These are phyloP conservation scores for Tylopilus orsonianus DNA, from an alignment of 1,284 basidiomycete genomes.

Conservation along the genomic window DNA sequence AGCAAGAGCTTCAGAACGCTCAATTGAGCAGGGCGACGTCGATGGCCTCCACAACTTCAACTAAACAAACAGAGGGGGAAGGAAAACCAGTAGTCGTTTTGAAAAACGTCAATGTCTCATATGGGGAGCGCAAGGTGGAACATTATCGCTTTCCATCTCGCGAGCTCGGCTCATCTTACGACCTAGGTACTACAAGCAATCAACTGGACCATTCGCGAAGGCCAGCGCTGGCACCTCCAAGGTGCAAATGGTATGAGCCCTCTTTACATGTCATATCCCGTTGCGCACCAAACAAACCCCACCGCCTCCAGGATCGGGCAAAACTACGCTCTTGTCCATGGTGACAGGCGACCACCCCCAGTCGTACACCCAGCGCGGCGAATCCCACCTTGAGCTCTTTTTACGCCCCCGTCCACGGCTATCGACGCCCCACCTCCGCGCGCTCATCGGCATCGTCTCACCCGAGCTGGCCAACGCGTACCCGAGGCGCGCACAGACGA, in stretches of 20 bases:
- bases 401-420: constrained; percentile 63
- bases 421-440: constrained; percentile 56
- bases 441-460: constrained; percentile 75
- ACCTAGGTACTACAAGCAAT: constrained; percentile 70
- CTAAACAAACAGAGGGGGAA: constrained; percentile 6
- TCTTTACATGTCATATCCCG: background rate
- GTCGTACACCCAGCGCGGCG: constrained; percentile 76
- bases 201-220: constrained; percentile 76
- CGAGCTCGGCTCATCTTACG: constrained; percentile 1
- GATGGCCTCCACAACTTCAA: background rate
- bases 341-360: constrained; percentile 94
- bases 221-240: constrained; percentile 85
- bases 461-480: constrained; percentile 93
- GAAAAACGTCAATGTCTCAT: constrained; percentile 69
- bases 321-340: constrained; percentile 92
- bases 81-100: constrained; percentile 44
- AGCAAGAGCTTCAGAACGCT: constrained; percentile 11
- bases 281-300: background rate
- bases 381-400: constrained; percentile 69
- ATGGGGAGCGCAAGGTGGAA: constrained; percentile 61
- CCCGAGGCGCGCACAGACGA: constrained; percentile 71
- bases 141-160: background rate
- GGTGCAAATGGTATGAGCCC: constrained; percentile 72
- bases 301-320: constrained; percentile 73
- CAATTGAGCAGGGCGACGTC: background rate